Evolutionary conservation across 768 basidiomycete genomes (phyloP).

Genomic region (Coprinopsis strossmayeri): DNA sequence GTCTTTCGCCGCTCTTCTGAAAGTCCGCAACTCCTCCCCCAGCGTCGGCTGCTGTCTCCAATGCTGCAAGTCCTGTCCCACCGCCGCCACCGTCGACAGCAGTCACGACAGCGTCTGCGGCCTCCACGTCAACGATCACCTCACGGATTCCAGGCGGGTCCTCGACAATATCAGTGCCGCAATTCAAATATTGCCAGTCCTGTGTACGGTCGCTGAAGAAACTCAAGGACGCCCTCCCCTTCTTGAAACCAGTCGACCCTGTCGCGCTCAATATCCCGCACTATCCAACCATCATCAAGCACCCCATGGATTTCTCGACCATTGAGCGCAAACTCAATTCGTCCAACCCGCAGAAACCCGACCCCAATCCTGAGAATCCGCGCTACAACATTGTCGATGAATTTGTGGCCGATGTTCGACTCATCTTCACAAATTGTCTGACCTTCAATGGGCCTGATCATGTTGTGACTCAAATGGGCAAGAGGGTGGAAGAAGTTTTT

Average conservation of each 20-base stretch:
- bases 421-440: constrained; percentile 82
- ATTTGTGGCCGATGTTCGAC: constrained; percentile 78
- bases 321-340: constrained; percentile 82
- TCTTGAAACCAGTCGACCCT: constrained; percentile 84
- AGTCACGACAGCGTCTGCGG: constrained; percentile 12
- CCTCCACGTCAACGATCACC: constrained; percentile 15
- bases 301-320: constrained; percentile 92
- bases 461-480: constrained; percentile 69
- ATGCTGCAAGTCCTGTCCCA: constrained; percentile 31
- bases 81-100: constrained; percentile 17
- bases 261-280: constrained; percentile 81
- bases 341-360: constrained; percentile 75
- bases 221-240: constrained; percentile 75
- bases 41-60: constrained; percentile 37
- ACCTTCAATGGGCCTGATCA: constrained; percentile 95
- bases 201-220: constrained; percentile 82
- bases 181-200: constrained; percentile 74
- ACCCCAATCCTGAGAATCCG: constrained; percentile 61
- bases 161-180: constrained; percentile 56
- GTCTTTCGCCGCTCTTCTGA: constrained; percentile 29
- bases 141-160: constrained; percentile 18
- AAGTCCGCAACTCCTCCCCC: constrained; percentile 78
- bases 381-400: constrained; percentile 74
- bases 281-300: constrained; percentile 80
- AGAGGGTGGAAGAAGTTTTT: constrained; percentile 75